phyloP scores from a whole-genome alignment of 2,329 filamentous ascomycete genomes.

The Aspergillus transmontanensis region DNA sequence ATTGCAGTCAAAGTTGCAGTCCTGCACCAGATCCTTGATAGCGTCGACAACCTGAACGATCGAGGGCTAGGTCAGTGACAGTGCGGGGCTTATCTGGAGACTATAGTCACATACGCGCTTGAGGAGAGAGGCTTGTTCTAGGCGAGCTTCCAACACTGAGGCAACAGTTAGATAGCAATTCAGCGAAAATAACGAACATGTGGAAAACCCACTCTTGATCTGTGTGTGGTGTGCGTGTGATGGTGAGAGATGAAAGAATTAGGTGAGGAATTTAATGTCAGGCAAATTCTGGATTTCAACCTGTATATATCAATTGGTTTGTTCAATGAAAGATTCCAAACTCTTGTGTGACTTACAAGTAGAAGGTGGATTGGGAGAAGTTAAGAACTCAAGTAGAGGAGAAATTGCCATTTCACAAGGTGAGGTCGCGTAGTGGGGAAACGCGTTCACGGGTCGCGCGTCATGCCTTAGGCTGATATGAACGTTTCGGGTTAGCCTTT shows the following conservation, averaged over 20 bases:
- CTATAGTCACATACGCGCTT: conserved; percentile 72
- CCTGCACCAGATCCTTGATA: conserved; percentile 98
- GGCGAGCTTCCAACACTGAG: conserved; percentile 90
- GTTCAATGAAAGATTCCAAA: neutral
- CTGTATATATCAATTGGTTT: neutral
- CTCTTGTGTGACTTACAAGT: conserved; percentile 9
- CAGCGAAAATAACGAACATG: conserved; percentile 1
- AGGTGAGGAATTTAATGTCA: neutral
- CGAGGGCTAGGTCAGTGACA: conserved; percentile 13
- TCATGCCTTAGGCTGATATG: conserved; percentile 36
- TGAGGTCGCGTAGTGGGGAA: conserved; percentile 30
- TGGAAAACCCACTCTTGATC: conserved; percentile 33
- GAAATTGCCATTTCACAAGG: conserved; percentile 28
- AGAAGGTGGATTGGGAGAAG: conserved; percentile 4
- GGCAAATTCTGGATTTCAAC: neutral
- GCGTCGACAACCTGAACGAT: conserved; percentile 82
- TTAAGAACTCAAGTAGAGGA: conserved; percentile 2
- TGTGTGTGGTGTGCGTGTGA: conserved; percentile 18
- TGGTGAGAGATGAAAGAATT: conserved; percentile 15
- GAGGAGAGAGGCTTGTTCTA: conserved; percentile 89
- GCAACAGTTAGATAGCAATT: conserved; percentile 14
- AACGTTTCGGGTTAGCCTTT: conserved; percentile 27
- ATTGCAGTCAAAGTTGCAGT: conserved; percentile 99
- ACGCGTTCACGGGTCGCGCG: conserved; percentile 29
- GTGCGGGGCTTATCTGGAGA: neutral